A percentile compares a stretch with the other conserved stretches of the same genome.
Conservation (phyloP, 257 asterid genomes). For the Jasminum sambac region DNA sequence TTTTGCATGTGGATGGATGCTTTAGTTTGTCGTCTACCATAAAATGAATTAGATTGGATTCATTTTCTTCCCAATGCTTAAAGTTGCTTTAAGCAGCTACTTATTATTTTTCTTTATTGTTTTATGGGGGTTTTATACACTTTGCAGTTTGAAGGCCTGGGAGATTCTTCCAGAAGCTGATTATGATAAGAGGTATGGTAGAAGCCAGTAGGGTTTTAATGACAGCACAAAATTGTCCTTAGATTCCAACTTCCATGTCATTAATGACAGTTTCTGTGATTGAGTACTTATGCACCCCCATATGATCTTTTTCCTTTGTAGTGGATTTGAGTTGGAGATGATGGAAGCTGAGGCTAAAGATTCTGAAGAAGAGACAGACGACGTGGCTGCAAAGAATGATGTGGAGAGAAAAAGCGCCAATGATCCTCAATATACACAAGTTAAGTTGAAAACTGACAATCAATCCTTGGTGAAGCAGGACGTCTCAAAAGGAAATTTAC, state of each 20-base stretch:
- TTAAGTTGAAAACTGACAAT: slow-evolving; percentile 28
- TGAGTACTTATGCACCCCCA: slow-evolving; percentile 6
- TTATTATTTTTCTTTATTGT: neutral
- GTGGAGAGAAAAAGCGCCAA: slow-evolving; percentile 28
- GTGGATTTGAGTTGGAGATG: slow-evolving; percentile 77
- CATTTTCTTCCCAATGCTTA: slow-evolving; percentile 2
- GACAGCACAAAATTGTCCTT: neutral
- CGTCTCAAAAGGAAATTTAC: slow-evolving; percentile 27
- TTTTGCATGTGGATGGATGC: neutral
- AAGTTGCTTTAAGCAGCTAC: slow-evolving; percentile 1
- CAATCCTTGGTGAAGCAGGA: slow-evolving; percentile 43
- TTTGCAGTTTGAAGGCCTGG: slow-evolving; percentile 82
- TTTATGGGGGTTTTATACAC: neutral
- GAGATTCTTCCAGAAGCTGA: slow-evolving; percentile 77
- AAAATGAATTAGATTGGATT: neutral
- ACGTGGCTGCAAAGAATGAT: slow-evolving; percentile 28
- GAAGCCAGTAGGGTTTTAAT: neutral
- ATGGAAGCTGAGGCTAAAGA: slow-evolving; percentile 85
- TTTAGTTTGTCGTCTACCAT: neutral
- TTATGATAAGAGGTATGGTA: slow-evolving; percentile 73
- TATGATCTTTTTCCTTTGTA: slow-evolving; percentile 31
- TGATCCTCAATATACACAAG: slow-evolving; percentile 38
- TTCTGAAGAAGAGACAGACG: slow-evolving; percentile 88
- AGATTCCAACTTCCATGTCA: neutral
- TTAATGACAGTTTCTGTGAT: neutral